phyloP scores from a whole-genome alignment of 768 basidiomycete species.

The Saitozyma podzolica region DNA sequence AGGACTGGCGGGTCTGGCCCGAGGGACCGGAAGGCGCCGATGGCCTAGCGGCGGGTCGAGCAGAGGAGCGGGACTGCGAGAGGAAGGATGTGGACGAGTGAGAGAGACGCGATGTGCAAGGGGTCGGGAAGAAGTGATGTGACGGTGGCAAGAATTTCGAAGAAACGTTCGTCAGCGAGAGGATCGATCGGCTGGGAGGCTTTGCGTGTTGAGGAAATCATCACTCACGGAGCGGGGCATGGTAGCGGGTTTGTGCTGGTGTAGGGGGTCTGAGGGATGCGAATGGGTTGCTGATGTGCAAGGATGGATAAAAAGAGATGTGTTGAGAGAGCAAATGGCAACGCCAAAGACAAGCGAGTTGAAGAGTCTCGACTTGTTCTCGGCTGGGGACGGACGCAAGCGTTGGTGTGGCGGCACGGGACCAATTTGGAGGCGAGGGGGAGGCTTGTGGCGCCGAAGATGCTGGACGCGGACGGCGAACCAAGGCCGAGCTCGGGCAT shows the following conservation, averaged over 20 bases:
- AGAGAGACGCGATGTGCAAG: background rate
- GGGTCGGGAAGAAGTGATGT: background rate
- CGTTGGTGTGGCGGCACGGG: background rate
- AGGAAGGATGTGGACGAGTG: no score
- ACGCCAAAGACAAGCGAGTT: background rate
- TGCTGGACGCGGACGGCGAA: no score
- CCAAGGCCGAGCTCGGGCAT: no score
- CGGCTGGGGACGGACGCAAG: background rate
- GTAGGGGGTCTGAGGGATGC: conserved; percentile 1
- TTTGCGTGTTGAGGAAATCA: background rate
- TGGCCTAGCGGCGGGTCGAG: conserved; percentile 46
- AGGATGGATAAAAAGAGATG: background rate
- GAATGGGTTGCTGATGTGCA: background rate
- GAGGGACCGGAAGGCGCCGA: conserved; percentile 28
- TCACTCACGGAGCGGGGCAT: conserved; percentile 45
- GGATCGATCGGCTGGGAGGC: no score
- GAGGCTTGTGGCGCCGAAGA: background rate
- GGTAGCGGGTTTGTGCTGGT: background rate
- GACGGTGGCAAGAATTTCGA: no score
- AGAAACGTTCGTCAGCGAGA: no score
- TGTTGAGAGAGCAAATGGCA: background rate
- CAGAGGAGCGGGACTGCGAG: conserved; percentile 36
- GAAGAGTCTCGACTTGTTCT: background rate
- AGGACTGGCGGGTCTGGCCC: conserved; percentile 23
- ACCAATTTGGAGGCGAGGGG: background rate